Base-by-base conservation (phyloP, 441 rosid species). In the Corymbia citriodora region DNA sequence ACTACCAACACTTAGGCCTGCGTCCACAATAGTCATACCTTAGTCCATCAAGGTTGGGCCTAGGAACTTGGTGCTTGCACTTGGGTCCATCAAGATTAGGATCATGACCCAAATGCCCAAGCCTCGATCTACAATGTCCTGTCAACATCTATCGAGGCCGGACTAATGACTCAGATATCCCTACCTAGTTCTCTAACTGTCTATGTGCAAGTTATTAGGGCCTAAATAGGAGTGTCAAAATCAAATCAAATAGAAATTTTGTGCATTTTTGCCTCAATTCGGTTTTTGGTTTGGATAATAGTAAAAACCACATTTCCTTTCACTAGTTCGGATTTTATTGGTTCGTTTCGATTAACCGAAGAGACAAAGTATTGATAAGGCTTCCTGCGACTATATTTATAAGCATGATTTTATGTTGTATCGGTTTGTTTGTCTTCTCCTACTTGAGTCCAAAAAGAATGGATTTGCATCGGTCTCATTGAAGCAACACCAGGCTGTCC, bases 11-110 rank as follows among this genome's bases (percentile, higher is more conserved):
- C 6, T 59, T 23, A 25, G n/a, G 63, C 14, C 10, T 7, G 10
- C 23, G 63, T 59, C 14, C 63, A 10, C 1, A 59, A 0, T 23
- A 25, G 1, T 2, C 25, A 6, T 59, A 29, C 14, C 10, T 2
- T 17, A 1, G 14, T 59, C 14, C 3, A 59, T 59, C 25, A 19
- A 23, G n/a, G n/a, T 13, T 25, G 25, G n/a, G 25, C 14, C n/a
- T 6, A 59, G 10, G 6, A 59, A 12, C 63, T 1, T 23, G 3
- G 63, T 59, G 63, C 63, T 59, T 2, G 1, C 2, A 4, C 14
- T 59, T 1, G 12, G 7, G 63, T 59, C 63, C 63, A 59, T 59
- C 7, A 13, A 59, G 63, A 14, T 13, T 10, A 59, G 14, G 12
- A 59, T 10, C 1, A 1, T 1, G 63, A 25, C 63, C 29, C 3